phyloP scores from a whole-genome alignment of 1,284 basidiomycete species.

The Megacollybia platyphylla region DNA sequence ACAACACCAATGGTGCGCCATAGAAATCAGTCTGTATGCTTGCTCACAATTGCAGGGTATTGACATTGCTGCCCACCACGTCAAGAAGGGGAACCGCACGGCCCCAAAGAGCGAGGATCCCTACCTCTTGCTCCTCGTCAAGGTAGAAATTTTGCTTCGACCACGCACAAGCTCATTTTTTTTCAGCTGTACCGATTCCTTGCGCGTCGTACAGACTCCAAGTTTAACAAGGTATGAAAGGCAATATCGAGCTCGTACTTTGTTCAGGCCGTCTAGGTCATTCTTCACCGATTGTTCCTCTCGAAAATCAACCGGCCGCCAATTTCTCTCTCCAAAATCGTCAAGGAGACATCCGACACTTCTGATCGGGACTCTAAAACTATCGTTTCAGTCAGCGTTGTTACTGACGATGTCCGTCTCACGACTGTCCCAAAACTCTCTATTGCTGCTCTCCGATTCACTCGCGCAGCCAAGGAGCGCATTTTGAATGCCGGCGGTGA shows the following conservation, averaged over 20 bases:
- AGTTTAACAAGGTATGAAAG: slow-evolving; percentile 83
- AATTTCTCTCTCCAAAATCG: slow-evolving; percentile 84
- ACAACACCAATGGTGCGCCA: too few species aligned
- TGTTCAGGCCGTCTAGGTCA: slow-evolving; percentile 34
- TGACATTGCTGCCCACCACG: slow-evolving; percentile 95
- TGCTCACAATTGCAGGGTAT: slow-evolving; percentile 64
- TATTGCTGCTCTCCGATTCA: slow-evolving; percentile 93
- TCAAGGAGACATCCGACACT: slow-evolving; percentile 66
- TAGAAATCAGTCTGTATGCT: too few species aligned
- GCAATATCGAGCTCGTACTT: slow-evolving; percentile 1
- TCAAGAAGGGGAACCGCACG: slow-evolving; percentile 93
- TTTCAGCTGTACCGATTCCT: slow-evolving; percentile 95
- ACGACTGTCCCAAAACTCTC: slow-evolving; percentile 83
- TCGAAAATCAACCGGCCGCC: slow-evolving; percentile 98
- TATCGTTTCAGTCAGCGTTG: slow-evolving; percentile 83
- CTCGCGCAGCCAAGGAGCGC: slow-evolving; percentile 83
- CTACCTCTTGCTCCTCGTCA: slow-evolving; percentile 96
- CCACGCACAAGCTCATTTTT: slow-evolving; percentile 3
- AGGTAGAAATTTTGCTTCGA: slow-evolving; percentile 39
- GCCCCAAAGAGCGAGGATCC: slow-evolving; percentile 99
- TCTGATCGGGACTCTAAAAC: slow-evolving; percentile 71
- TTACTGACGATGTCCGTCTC: slow-evolving; percentile 95
- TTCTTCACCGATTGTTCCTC: slow-evolving; percentile 95
- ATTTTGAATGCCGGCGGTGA: slow-evolving; percentile 96
- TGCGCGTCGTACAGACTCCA: slow-evolving; percentile 90